phyloP scores from a whole-genome alignment of 2,329 filamentous ascomycete genomes.

The Fusarium hainanense region DNA sequence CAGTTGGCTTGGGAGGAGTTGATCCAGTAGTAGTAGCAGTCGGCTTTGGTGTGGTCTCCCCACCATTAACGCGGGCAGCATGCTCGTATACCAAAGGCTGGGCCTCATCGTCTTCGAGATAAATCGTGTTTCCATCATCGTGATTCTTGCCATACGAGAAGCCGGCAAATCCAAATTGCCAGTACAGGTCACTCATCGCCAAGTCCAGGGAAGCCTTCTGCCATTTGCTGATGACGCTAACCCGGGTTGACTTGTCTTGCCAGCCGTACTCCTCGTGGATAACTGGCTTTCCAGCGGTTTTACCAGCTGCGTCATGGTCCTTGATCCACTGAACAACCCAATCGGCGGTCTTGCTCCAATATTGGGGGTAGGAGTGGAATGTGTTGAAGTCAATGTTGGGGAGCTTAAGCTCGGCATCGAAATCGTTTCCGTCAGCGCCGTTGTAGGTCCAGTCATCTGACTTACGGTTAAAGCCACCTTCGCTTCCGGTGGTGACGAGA shows the following conservation, averaged over 20 bases:
- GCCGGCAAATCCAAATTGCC: conserved; percentile 64
- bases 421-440: conserved; percentile 63
- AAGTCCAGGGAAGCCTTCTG: conserved; percentile 60
- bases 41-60: background rate
- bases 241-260: conserved; percentile 56
- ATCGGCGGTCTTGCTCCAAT: conserved; percentile 63
- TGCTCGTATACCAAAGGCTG: conserved; percentile 58
- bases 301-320: conserved; percentile 59
- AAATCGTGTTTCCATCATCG: conserved; percentile 68
- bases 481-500: conserved; percentile 66
- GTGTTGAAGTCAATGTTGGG: conserved; percentile 64
- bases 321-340: conserved; percentile 67
- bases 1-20: conserved; percentile 17
- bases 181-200: conserved; percentile 65
- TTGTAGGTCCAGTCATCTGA: conserved; percentile 59
- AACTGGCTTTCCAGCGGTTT: conserved; percentile 60
- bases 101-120: conserved; percentile 61
- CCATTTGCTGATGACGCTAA: conserved; percentile 61
- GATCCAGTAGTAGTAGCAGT: conserved; percentile 3
- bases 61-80: conserved; percentile 53
- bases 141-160: conserved; percentile 66
- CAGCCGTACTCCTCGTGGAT: conserved; percentile 54
- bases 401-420: conserved; percentile 59
- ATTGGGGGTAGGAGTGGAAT: conserved; percentile 67
- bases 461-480: conserved; percentile 66